These are phyloP conservation scores for Gossypium trilobum DNA, from an alignment of 441 rosid genomes.

Conservation along the genomic window DNA sequence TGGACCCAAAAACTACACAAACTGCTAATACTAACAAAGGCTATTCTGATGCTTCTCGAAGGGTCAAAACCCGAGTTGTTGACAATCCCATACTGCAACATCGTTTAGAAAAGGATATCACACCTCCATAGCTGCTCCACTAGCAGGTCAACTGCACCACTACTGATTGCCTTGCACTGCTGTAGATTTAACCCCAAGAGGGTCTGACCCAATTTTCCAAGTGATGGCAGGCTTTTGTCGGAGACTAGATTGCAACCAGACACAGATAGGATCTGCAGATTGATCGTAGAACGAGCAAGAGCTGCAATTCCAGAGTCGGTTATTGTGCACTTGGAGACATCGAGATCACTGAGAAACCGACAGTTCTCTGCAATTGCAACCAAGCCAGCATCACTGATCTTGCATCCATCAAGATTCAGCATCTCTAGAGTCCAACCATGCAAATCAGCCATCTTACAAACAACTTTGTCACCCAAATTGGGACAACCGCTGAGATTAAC, in stretches of 20 bases:
- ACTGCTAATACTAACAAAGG: conserved; percentile 27
- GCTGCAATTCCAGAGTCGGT: conserved; percentile 56
- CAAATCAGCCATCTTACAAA: conserved; percentile 37
- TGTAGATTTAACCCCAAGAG: conserved; percentile 69
- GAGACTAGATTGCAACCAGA: conserved; percentile 64
- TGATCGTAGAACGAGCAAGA: conserved; percentile 45
- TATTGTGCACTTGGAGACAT: conserved; percentile 59
- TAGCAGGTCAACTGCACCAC: conserved; percentile 40
- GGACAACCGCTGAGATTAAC: conserved; percentile 63
- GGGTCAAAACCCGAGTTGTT: not conserved
- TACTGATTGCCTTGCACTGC: conserved; percentile 59
- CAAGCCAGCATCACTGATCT: conserved; percentile 59
- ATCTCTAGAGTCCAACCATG: conserved; percentile 70
- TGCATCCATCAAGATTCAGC: conserved; percentile 65
- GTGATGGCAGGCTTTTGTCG: conserved; percentile 45
- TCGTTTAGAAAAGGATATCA: conserved; percentile 55
- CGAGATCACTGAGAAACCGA: conserved; percentile 59
- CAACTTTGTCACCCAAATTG: conserved; percentile 51
- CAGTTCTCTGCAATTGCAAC: conserved; percentile 61
- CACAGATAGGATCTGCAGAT: conserved; percentile 54
- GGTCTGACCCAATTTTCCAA: conserved; percentile 44
- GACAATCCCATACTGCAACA: not conserved
- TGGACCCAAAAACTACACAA: conserved; percentile 60
- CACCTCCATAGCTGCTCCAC: conserved; percentile 69
- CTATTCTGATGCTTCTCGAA: conserved; percentile 16